phyloP scores from a whole-genome alignment of 2,329 filamentous ascomycete genomes.

The Aspergillus nomiae region DNA sequence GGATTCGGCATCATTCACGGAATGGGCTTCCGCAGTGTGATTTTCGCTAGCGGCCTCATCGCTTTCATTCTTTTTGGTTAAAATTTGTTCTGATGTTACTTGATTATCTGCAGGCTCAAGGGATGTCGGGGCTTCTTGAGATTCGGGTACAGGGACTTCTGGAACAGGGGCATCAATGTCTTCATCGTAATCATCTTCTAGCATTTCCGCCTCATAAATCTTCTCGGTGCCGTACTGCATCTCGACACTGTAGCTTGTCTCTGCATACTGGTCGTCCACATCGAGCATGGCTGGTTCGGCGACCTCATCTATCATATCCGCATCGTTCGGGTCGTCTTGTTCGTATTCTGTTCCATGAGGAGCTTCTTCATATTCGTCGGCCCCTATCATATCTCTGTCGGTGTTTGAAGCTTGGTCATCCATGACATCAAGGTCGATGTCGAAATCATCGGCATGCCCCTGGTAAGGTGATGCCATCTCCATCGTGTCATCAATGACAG shows the following conservation, averaged over 20 bases:
- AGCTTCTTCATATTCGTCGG: conserved; percentile 39
- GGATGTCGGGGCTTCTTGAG: not conserved
- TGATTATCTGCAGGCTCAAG: conserved; percentile 12
- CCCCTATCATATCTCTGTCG: conserved; percentile 51
- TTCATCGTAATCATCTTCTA: conserved; percentile 42
- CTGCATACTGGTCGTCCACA: conserved; percentile 30
- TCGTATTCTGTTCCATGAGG: conserved; percentile 34
- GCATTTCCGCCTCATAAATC: conserved; percentile 43
- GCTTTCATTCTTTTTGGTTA: not conserved
- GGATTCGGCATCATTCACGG: conserved; percentile 1
- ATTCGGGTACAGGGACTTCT: conserved; percentile 14
- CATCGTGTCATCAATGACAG: conserved; percentile 46
- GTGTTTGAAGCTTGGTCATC: conserved; percentile 61
- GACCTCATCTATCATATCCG: conserved; percentile 51
- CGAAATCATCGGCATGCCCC: conserved; percentile 54
- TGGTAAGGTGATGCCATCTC: conserved; percentile 45
- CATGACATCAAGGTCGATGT: conserved; percentile 61
- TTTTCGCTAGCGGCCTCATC: conserved; percentile 7
- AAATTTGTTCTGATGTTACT: conserved; percentile 1
- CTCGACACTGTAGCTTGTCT: conserved; percentile 31
- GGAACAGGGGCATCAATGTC: conserved; percentile 34
- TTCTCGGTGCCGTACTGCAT: conserved; percentile 32
- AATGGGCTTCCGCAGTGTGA: not conserved
- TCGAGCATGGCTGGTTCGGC: conserved; percentile 44
- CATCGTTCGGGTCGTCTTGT: conserved; percentile 39